Conservation (phyloP, 768 basidiomycete species). For the Suillus spraguei region DNA sequence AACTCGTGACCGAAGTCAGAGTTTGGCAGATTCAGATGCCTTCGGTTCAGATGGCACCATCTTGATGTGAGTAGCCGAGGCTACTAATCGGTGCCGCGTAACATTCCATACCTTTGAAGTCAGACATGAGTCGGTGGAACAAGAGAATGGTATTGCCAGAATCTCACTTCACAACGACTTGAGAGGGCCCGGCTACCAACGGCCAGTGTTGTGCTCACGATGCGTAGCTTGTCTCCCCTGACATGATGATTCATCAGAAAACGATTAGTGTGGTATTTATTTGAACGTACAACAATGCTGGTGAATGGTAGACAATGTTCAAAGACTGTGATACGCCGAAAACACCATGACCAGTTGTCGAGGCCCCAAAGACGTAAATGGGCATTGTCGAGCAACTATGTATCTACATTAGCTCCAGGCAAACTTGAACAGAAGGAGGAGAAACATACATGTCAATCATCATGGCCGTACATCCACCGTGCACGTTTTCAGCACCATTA, state of each 20-base stretch:
- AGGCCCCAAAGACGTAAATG: constrained; percentile 35
- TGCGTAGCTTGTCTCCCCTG: constrained; percentile 47
- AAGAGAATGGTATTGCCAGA: background rate
- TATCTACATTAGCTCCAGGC: background rate
- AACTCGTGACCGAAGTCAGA: constrained; percentile 13
- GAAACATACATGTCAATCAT: constrained; percentile 52
- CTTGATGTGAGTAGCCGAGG: constrained; percentile 57
- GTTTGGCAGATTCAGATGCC: constrained; percentile 17
- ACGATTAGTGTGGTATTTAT: background rate
- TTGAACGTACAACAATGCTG: constrained; percentile 44
- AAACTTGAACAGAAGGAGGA: background rate
- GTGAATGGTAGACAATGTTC: constrained; percentile 57
- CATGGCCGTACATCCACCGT: constrained; percentile 58
- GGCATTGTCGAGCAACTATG: constrained; percentile 54
- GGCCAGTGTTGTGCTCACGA: constrained; percentile 54
- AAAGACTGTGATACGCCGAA: constrained; percentile 52
- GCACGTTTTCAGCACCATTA: constrained; percentile 48
- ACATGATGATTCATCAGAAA: background rate
- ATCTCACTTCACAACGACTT: constrained; percentile 49
- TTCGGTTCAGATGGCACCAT: constrained; percentile 47
- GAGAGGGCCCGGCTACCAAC: constrained; percentile 50
- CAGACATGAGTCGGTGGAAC: background rate
- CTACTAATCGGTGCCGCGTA: constrained; percentile 53
- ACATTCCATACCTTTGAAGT: constrained; percentile 55
- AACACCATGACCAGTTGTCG: constrained; percentile 31